phyloP scores from a whole-genome alignment of 352 stramenopile species.

The Phytophthora megakarya region DNA sequence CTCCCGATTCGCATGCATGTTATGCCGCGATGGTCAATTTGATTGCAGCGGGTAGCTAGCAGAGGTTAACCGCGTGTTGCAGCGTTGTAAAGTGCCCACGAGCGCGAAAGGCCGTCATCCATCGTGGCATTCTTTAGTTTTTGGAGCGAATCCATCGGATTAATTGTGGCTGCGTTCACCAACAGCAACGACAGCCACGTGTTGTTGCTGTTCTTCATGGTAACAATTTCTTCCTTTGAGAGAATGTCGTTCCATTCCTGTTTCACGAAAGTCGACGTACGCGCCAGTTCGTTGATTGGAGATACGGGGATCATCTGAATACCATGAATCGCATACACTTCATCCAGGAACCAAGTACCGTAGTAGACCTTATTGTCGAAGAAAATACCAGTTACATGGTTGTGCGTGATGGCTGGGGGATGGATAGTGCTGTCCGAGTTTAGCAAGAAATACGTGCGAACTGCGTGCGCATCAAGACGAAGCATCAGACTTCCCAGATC shows the following conservation, averaged over 20 bases:
- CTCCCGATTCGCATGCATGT: no score
- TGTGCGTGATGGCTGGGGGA: constrained; percentile 61
- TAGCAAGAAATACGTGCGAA: constrained; percentile 79
- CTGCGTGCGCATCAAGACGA: constrained; percentile 58
- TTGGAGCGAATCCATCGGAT: constrained; percentile 52
- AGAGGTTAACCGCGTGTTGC: no score
- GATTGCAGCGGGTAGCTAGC: no score
- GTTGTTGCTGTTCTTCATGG: constrained; percentile 38
- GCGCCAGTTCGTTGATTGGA: constrained; percentile 69
- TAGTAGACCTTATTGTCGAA: constrained; percentile 81
- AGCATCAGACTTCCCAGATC: constrained; percentile 80
- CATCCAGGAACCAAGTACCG: constrained; percentile 71
- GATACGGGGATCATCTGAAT: constrained; percentile 85
- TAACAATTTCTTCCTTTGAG: constrained; percentile 64
- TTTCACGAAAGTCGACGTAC: constrained; percentile 60
- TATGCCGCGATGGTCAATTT: no score
- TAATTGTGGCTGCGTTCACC: constrained; percentile 66
- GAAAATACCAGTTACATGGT: constrained; percentile 80
- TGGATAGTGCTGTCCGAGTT: constrained; percentile 63
- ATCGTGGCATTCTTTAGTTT: constrained; percentile 57
- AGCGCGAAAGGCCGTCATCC: constrained; percentile 68
- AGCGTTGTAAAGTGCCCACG: constrained; percentile 77
- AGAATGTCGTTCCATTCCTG: constrained; percentile 82
- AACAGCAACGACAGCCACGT: constrained; percentile 74
- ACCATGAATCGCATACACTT: constrained; percentile 75